Base-by-base conservation (phyloP, 73 alveolate species). In the Paramecium octaurelia region DNA sequence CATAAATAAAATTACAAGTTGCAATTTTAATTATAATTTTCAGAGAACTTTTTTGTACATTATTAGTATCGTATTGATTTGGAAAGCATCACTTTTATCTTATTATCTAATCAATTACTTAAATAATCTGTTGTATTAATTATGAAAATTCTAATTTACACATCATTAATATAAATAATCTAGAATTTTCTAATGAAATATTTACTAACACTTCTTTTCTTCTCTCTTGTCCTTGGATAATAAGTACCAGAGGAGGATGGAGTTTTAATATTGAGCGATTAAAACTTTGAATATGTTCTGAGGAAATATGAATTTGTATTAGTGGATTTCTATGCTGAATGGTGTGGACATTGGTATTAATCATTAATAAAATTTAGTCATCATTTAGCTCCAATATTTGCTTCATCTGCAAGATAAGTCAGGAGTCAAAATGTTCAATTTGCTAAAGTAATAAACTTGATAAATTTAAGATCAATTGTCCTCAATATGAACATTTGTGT, bases 321-420 rank as follows among this genome's bases (percentile, higher is more conserved):
- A 44, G 29, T 75, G 18, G 88, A 75, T 75, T 75, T 75, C 48
- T 75, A 75, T 75, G 88, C 88, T 4, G 34, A 34, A n/a, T 75
- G 88, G 88, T 75, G 88, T 75, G 58, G 68, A 75, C 88, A 75
- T 75, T 75, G 88, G 88, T 75, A 75, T 12, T 14, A 14, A 75
- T 36, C 6, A 9, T 31, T 3, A 31, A 34, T 75, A 68, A 40
- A 7, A 75, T 75, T 34, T 40, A 75, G 88, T 27, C 42, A 31
- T 31, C 38, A 75, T 12, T 35, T 75, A 75, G 88, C 88, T 31
- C 88, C 88, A 29, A 4, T 36, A 1, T 75, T 31, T 75, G 58
- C 88, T 21, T 29, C 58, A 34, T 7, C 57, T 36, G 88, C 88
- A 34, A 36, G 60, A 18, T 75, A 75, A 36, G 88, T 75, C 4